Evolutionary conservation across 1,284 basidiomycete species (phyloP), one percentile per base, ranked within the genome.

Genomic region (Mycocalia duriaeana): DNA sequence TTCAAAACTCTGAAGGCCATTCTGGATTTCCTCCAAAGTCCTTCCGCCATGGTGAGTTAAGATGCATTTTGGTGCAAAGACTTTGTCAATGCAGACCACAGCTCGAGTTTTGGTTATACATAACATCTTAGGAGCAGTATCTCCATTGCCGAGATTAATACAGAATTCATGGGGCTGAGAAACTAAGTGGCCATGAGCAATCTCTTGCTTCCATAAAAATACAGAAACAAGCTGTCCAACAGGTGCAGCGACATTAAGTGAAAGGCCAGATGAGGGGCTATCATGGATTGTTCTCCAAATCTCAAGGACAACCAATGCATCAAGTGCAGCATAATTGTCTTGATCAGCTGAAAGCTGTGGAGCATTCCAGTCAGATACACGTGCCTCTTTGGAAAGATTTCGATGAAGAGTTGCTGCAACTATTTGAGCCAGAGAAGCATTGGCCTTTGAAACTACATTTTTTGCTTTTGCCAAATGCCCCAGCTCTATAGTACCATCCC

Each of bases 291-390:
- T 38, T 31, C 47, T 45, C 37, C 38, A 51, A 22, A 51, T 48
- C 20, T 48, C 36, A 34, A 53, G 25, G 25, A 45, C 49, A 46
- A 53, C 45, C 44, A 44, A 39, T 43, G 50, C 54, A 53, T 56
- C 52, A 7, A 51, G 34, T 35, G 45, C 47, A 41, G 47, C 51
- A 52, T 52, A 52, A n/a, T 44, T 16, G 14, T 38, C 50, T 34
- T 52, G 48, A 28, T 42, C 40, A 46, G 44, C 25, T 24, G 42
- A 39, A 8, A 46, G 26, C 8, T 5, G 20, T 11, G 31, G 24
- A 23, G 40, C 9, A 25, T 46, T 46, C 51, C 51, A 53, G 25
- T 52, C 48, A 34, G 45, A 47, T 25, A 28, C 19, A 18, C 44
- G 23, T 2, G 34, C 19, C 23, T 55, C 47, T 25, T 52, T 48